Evolutionary conservation across 148 eudicot species (phyloP).

Genomic region (Suaeda aralocaspica): DNA sequence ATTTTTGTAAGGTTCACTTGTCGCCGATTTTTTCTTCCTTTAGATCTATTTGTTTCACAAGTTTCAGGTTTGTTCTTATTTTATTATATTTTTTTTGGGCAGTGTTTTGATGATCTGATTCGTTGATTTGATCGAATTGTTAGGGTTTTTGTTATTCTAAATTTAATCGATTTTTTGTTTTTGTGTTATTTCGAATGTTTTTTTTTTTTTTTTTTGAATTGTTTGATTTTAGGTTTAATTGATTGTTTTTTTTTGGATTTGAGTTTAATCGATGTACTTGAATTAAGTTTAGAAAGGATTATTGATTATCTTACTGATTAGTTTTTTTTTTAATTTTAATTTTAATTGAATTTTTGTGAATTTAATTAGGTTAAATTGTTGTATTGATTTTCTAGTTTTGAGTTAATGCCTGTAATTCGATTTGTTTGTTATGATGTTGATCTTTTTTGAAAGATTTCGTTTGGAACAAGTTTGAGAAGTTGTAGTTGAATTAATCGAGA

Average conservation of each 20-base stretch:
- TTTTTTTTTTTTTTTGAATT: neutral
- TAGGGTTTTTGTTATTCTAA: neutral
- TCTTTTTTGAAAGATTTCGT: neutral
- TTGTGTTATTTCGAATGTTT: neutral
- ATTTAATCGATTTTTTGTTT: no score
- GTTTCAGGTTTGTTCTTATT: neutral
- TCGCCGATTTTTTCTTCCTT: neutral
- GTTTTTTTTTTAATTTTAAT: no score
- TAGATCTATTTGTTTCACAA: slow-evolving; percentile 4
- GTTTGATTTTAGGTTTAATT: neutral
- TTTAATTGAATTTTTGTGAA: no score
- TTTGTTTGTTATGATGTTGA: neutral
- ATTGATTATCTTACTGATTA: no score
- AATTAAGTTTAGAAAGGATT: no score
- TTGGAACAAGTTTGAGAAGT: neutral
- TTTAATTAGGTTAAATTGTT: neutral
- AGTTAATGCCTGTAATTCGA: neutral
- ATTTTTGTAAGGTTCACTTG: neutral
- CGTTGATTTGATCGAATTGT: no score
- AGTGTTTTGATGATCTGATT: neutral
- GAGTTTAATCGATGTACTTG: no score
- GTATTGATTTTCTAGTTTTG: neutral
- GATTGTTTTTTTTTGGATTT: neutral
- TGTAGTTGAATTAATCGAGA: neutral
- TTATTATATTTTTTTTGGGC: neutral